Evolutionary conservation across 2,329 filamentous ascomycete genomes (phyloP), one percentile per base, ranked within the genome.

Genomic region (Pseudocercospora pini-densiflorae): DNA sequence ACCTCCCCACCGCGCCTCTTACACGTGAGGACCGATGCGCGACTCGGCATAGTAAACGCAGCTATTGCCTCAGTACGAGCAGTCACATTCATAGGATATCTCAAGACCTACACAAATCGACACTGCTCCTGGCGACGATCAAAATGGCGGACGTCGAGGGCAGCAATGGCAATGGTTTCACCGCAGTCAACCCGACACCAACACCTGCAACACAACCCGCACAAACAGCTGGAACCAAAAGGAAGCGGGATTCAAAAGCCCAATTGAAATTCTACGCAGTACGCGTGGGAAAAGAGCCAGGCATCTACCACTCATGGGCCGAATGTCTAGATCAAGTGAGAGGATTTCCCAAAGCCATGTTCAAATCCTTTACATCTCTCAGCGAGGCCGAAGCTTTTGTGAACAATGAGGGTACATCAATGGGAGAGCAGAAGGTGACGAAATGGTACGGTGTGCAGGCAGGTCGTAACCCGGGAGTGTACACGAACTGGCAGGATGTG

Each of bases 351-450:
- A 88, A 77, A 74, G 79, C 71, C 75, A 78, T 67, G 65, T 79
- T 91, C 83, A 94, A 95, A 81, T 92, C 91, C 1, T 97, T 97
- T 76, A 81, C 84, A 9, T 88, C 86, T 0, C 82, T 85, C 65
- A 86, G 89, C 68, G 93, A 97, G 66, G 94, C 94, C n/a, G 86
- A 91, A 73, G 88, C 87, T 1, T 97, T 92, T 76, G 19, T 92
- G 27, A 91, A 92, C 55, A 85, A 85, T 70, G 84, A 85, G 64
- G 68, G 70, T 14, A 64, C 61, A 21, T 64, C 61, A 9, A 61
- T 53, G 7, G 40, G 40, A 43, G 69, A 64, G 5, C 66, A 70
- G 10, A 73, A 67, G 58, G 64, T 65, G 33, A 70, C 81, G 21
- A 85, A 86, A 72, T 90, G 83, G 75, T 90, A 90, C 69, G 88